These are phyloP conservation scores for Mytilinidion resinicola DNA, from an alignment of 495 filamentous ascomycete genomes.

Conservation along the genomic window DNA sequence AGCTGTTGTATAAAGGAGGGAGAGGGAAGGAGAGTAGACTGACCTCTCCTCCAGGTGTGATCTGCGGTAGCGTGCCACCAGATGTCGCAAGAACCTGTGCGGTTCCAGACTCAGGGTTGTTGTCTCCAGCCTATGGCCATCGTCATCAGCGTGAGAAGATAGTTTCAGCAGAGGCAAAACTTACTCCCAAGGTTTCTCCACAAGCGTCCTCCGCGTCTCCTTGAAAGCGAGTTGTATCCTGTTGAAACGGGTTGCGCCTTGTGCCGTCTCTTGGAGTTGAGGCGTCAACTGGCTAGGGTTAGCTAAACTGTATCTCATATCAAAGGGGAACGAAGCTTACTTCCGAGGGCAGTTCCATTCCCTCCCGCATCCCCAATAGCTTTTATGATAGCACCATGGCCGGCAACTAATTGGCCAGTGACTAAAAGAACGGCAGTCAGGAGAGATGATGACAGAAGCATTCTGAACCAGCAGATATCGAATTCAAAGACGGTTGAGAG, in stretches of 20 bases:
- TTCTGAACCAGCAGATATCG: slow-evolving; percentile 18
- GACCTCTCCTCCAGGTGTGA: slow-evolving; percentile 39
- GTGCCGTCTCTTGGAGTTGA: slow-evolving; percentile 49
- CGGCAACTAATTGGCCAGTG: slow-evolving; percentile 33
- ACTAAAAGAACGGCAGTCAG: slow-evolving; percentile 25
- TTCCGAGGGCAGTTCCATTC: slow-evolving; percentile 31
- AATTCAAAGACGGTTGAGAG: slow-evolving; percentile 2
- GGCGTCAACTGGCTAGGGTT: slow-evolving; percentile 39
- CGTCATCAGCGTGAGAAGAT: too few species aligned
- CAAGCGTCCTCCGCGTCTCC: slow-evolving; percentile 29
- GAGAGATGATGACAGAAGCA: slow-evolving; percentile 23
- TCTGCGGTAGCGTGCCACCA: slow-evolving; percentile 44
- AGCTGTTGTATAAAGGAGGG: too few species aligned
- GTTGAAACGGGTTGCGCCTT: slow-evolving; percentile 47
- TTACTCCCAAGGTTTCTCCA: slow-evolving; percentile 29
- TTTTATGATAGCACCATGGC: slow-evolving; percentile 45
- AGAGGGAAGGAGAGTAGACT: too few species aligned
- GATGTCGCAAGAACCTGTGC: slow-evolving; percentile 37
- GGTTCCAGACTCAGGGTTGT: slow-evolving; percentile 45
- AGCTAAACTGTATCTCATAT: not conserved
- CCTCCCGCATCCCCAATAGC: slow-evolving; percentile 47
- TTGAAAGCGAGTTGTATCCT: slow-evolving; percentile 48
- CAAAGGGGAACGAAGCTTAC: slow-evolving; percentile 26
- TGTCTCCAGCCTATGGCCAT: slow-evolving; percentile 35
- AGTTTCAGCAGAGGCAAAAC: slow-evolving; percentile 10